Conservation (phyloP, 139 green algal genomes). For the Chlamydomonas sphaeroides region DNA sequence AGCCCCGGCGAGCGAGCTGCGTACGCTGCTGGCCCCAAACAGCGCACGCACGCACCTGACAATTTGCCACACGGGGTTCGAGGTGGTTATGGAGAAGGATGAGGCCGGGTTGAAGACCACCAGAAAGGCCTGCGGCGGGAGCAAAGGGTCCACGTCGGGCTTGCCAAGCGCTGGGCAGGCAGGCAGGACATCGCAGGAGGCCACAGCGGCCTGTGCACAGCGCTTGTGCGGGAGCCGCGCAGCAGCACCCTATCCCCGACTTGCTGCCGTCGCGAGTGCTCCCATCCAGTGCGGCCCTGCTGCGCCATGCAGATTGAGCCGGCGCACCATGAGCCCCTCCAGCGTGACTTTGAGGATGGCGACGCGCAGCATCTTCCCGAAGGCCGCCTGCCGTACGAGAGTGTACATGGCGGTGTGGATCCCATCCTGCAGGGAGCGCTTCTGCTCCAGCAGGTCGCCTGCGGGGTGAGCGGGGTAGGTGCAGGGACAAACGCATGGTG, state of each 20-base stretch:
- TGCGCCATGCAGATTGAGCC: too few relatives aligned
- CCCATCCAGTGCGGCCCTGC: too few relatives aligned
- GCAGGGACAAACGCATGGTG: too few relatives aligned
- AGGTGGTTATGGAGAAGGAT: background rate
- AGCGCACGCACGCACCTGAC: background rate
- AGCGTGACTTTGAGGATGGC: background rate
- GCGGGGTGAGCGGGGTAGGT: too few relatives aligned
- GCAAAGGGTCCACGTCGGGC: background rate
- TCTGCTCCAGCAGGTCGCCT: constrained; percentile 32
- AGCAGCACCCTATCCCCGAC: too few relatives aligned
- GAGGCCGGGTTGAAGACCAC: constrained; percentile 22
- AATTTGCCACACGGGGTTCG: constrained; percentile 28
- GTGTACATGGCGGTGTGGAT: constrained; percentile 34
- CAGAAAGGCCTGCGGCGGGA: constrained; percentile 1
- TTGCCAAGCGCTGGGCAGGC: background rate
- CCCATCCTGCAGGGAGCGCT: constrained; percentile 19
- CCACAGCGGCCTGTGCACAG: too few relatives aligned
- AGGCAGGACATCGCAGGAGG: too few relatives aligned
- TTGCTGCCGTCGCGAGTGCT: too few relatives aligned
- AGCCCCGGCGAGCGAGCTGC: too few relatives aligned
- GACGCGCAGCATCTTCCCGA: constrained; percentile 2
- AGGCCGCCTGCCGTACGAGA: constrained; percentile 9
- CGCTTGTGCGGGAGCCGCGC: too few relatives aligned
- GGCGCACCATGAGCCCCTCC: too few relatives aligned
- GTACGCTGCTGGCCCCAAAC: too few relatives aligned